Evolutionary conservation across 345 rosid species (phyloP).

Genomic region (Moricandia moricandioides): DNA sequence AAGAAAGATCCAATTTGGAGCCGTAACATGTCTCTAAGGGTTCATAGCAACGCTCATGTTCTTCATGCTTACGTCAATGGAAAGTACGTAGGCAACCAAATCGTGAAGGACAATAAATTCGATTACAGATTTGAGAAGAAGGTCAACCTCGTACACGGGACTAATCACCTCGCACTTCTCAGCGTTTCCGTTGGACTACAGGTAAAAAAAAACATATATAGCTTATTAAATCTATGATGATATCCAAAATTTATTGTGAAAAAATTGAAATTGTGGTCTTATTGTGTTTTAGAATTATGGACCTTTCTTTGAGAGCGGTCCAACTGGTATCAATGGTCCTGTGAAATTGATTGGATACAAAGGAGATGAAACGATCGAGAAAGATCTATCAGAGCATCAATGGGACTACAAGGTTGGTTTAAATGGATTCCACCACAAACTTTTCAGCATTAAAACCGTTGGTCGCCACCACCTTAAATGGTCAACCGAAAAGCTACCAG

Average conservation of each 20-base stretch:
- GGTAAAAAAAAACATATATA: conserved; percentile 27
- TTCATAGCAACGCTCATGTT: conserved; percentile 51
- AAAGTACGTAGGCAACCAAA: conserved; percentile 39
- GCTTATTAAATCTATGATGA: background rate
- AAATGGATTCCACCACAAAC: conserved; percentile 37
- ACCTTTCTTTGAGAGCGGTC: conserved; percentile 22
- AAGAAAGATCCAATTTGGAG: conserved; percentile 50
- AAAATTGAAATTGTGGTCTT: background rate
- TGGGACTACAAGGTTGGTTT: conserved; percentile 65
- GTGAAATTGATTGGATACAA: conserved; percentile 36
- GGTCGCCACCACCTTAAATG: conserved; percentile 19
- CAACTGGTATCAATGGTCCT: conserved; percentile 38
- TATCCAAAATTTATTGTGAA: background rate
- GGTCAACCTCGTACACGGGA: conserved; percentile 30
- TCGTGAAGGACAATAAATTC: conserved; percentile 18
- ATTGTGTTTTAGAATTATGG: conserved; percentile 36
- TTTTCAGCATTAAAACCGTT: conserved; percentile 10
- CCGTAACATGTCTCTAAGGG: conserved; percentile 40
- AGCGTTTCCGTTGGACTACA: conserved; percentile 57
- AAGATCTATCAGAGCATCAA: conserved; percentile 35
- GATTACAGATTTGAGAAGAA: conserved; percentile 33
- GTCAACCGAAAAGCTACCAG: conserved; percentile 34
- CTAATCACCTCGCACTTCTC: conserved; percentile 42
- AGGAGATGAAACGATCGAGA: conserved; percentile 29
- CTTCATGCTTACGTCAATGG: conserved; percentile 65